Conservation (phyloP, 306 rosid species). For the Cotoneaster glaucophyllus region DNA sequence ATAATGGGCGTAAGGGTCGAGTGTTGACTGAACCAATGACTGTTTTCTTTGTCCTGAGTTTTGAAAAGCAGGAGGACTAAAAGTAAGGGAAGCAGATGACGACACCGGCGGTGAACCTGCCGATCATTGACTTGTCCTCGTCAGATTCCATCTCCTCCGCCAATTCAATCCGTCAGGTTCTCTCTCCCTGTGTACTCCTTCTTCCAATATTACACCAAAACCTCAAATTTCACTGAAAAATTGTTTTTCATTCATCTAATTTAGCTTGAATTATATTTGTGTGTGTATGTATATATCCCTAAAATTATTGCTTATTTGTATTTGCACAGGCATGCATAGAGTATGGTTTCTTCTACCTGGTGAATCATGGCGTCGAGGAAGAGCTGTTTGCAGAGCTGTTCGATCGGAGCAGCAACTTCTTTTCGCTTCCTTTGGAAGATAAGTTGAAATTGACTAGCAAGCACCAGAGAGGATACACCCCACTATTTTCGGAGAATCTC, state of each 20-base stretch:
- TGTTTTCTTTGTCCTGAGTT: too few species aligned
- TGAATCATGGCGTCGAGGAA: conserved; percentile 69
- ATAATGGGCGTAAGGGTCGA: too few species aligned
- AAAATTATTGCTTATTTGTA: background rate
- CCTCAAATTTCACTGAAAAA: background rate
- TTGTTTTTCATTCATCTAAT: background rate
- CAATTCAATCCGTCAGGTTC: conserved; percentile 53
- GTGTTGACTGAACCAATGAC: too few species aligned
- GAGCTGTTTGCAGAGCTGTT: conserved; percentile 36
- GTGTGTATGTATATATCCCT: too few species aligned
- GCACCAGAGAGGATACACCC: conserved; percentile 62
- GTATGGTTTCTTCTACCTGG: conserved; percentile 71
- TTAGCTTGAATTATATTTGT: background rate
- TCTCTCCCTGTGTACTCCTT: too few species aligned
- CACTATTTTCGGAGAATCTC: conserved; percentile 51
- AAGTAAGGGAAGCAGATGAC: background rate
- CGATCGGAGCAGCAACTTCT: conserved; percentile 44
- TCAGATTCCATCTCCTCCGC: conserved; percentile 36
- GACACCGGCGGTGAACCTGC: conserved; percentile 39
- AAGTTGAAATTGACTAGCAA: conserved; percentile 55
- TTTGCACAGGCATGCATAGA: conserved; percentile 55
- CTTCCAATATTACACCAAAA: background rate
- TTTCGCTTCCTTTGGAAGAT: conserved; percentile 47
- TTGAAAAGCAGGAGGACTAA: background rate
- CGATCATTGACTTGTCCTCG: conserved; percentile 59